These are phyloP conservation scores for Trematosphaeria pertusa DNA, from an alignment of 2,329 filamentous ascomycete species.

Conservation along the genomic window DNA sequence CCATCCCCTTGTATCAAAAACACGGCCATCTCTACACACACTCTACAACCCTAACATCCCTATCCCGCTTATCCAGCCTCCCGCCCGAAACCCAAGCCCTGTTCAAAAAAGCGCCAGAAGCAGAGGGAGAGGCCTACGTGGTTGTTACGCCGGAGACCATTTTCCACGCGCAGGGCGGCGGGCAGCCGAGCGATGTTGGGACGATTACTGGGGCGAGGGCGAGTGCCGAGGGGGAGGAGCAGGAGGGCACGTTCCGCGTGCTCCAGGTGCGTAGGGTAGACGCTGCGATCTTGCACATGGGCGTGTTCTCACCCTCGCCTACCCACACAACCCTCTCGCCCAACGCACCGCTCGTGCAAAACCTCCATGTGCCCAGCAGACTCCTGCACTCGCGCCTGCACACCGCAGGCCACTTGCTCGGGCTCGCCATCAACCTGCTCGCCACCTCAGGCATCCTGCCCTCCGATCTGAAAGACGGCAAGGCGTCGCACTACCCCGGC, in stretches of 20 bases:
- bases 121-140: conserved; percentile 55
- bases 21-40: conserved; percentile 52
- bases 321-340: conserved; percentile 56
- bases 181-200: conserved; percentile 74
- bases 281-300: conserved; percentile 70
- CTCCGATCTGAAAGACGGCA: conserved; percentile 66
- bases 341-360: conserved; percentile 57
- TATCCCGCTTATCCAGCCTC: conserved; percentile 59
- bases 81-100: conserved; percentile 61
- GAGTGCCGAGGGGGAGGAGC: too few species aligned
- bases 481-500: conserved; percentile 75
- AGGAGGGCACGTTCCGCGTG: conserved; percentile 57
- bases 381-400: conserved; percentile 71
- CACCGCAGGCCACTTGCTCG: conserved; percentile 76
- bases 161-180: conserved; percentile 78
- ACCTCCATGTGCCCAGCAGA: conserved; percentile 67
- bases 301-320: conserved; percentile 55
- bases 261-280: conserved; percentile 62
- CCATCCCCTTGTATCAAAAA: conserved; percentile 49
- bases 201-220: too few species aligned
- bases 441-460: conserved; percentile 52
- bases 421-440: conserved; percentile 69
- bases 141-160: conserved; percentile 71
- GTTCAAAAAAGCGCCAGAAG: conserved; percentile 62
- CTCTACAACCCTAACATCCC: conserved; percentile 53